Base-by-base conservation (phyloP, 148 eudicot species). In the Rhododendron ovatum region DNA sequence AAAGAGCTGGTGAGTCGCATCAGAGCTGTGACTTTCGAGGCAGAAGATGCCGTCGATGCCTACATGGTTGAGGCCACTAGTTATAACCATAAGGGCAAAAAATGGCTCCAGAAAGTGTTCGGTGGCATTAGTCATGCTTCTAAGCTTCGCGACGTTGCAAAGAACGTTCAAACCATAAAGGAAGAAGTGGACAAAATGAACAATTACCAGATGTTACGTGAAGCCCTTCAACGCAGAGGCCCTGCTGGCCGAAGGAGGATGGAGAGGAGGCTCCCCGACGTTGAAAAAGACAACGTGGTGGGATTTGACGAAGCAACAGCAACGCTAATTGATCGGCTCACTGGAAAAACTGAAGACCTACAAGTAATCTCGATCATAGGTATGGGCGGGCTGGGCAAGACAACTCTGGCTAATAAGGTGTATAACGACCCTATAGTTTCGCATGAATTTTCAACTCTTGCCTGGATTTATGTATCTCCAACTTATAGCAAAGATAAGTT, bases 381-480 rank as follows among this genome's bases (percentile, higher is more conserved):
- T 5, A 89, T 91, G 92, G 84, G 87, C 0, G 90, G 90, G 18
- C 86, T 89, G 0, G 90, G 91, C 33, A 91, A 89, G 87, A 91
- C 92, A 2, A 91, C 90, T 22, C 53, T 91, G 37, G 92, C 89
- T 14, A 88, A 63, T 57, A 91, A 85, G 80, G 51, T 91, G 1
- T 91, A 67, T 41, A 86, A 67, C 17, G 86, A 86, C 83, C 83
- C 75, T 17, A 17, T 63, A 12, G 65, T 89, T 35, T 74, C n/a
- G 12, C 63, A 84, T 15, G 69, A 83, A 20, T 91, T 91, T 45
- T 73, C 22, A 10, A 77, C 50, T 20, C 85, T 51, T 0, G 90
- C 86, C 1, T 91, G 91, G 91, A 84, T 85, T 51, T 88, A 83
- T 71, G 88, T 89, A 10, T 91, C 91, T 35, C 86, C 83, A 78